Evolutionary conservation across 140 eudicot genomes (phyloP).

Genomic region (Ambrosia hybrid): DNA sequence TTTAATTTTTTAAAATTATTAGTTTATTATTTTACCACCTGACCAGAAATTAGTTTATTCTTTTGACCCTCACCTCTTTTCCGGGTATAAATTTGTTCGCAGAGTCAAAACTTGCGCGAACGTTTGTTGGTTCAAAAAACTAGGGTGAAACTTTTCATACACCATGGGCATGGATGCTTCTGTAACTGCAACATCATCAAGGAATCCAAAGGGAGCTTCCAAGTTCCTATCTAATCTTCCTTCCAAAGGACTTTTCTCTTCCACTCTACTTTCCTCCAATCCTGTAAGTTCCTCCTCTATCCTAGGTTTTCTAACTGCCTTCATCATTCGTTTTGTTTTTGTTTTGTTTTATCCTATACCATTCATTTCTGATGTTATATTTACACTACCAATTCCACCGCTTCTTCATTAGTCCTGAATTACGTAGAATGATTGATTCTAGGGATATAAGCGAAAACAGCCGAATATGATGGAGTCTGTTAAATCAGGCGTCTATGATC

Average conservation of each 20-base stretch:
- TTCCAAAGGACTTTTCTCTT: conserved; percentile 76
- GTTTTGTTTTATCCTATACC: too few species aligned
- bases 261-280: conserved; percentile 53
- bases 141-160: not conserved
- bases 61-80: too few species aligned
- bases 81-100: too few species aligned
- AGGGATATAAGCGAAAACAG: not conserved
- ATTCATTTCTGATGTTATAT: conserved; percentile 3
- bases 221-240: conserved; percentile 58
- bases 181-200: conserved; percentile 9
- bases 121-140: not conserved
- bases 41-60: too few species aligned
- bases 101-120: not conserved
- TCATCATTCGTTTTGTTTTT: conserved; percentile 4
- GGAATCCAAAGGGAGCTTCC: conserved; percentile 35
- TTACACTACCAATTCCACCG: not conserved
- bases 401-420: not conserved
- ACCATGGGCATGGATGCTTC: conserved; percentile 39
- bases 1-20: too few species aligned
- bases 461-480: conserved; percentile 10
- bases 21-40: too few species aligned
- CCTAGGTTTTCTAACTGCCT: conserved; percentile 11
- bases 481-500: not conserved
- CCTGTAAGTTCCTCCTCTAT: conserved; percentile 35
- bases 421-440: not conserved